Conservation (phyloP, 371 early-diverging fungal species). For the Zopfochytrium polystomum region DNA sequence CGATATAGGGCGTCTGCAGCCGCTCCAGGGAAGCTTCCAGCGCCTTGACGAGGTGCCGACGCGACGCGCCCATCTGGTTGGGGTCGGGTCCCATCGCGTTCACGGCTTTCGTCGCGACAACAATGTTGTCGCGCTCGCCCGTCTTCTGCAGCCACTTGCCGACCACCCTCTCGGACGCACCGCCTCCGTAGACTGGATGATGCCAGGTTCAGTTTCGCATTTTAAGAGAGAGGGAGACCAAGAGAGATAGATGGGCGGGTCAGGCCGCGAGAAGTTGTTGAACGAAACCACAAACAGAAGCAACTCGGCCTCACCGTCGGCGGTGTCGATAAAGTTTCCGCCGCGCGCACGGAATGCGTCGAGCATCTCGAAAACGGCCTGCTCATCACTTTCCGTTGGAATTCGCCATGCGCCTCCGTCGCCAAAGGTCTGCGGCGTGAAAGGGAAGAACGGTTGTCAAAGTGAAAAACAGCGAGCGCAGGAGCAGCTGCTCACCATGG, state of each 20-base stretch:
- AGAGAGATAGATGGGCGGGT: too few relatives aligned
- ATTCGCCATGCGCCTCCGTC: background rate
- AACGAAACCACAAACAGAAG: too few relatives aligned
- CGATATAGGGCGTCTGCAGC: constrained; percentile 42
- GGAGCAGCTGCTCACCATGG: too few relatives aligned
- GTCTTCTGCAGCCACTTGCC: constrained; percentile 47
- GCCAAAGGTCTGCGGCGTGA: background rate
- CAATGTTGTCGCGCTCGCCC: constrained; percentile 39
- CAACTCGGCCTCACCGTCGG: too few relatives aligned
- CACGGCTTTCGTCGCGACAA: constrained; percentile 50
- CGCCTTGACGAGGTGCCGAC: constrained; percentile 41
- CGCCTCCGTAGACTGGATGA: constrained; percentile 45
- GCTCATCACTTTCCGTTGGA: constrained; percentile 18
- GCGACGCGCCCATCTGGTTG: constrained; percentile 27
- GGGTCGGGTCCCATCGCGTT: constrained; percentile 14
- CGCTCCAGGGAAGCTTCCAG: constrained; percentile 43
- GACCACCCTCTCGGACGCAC: constrained; percentile 43
- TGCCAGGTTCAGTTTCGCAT: too few relatives aligned
- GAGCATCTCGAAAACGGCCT: constrained; percentile 34
- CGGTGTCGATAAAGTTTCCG: constrained; percentile 50
- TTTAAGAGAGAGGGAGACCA: too few relatives aligned
- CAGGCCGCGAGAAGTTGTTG: too few relatives aligned
- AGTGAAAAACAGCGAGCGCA: too few relatives aligned
- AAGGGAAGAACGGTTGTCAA: too few relatives aligned
- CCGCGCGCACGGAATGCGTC: constrained; percentile 42